A percentile compares a stretch with the other conserved stretches of the same genome.
These are phyloP conservation scores for Remersonia thermophila DNA, from an alignment of 2,329 filamentous ascomycete genomes.

Conservation along the genomic window DNA sequence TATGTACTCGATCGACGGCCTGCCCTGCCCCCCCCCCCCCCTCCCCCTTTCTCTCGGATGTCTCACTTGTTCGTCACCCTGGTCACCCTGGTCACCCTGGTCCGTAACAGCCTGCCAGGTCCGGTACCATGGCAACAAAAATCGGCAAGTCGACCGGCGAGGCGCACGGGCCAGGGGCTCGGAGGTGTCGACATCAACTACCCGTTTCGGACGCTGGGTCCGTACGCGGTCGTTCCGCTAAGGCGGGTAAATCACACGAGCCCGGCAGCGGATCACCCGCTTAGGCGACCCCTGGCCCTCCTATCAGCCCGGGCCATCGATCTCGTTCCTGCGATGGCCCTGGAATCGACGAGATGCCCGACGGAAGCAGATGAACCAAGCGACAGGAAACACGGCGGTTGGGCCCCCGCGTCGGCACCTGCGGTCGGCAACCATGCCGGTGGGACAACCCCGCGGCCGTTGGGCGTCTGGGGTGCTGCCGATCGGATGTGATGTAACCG, in stretches of 20 bases:
- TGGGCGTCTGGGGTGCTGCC: no score
- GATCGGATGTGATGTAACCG: not conserved
- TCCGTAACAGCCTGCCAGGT: not conserved
- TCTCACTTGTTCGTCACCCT: no score
- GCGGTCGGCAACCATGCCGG: constrained; percentile 1
- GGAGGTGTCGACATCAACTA: not conserved
- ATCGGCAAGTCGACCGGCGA: constrained; percentile 1
- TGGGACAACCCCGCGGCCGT: no score
- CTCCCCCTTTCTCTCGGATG: no score
- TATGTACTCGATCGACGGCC: not conserved
- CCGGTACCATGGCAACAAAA: not conserved
- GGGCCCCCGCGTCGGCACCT: not conserved
- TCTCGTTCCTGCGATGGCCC: not conserved
- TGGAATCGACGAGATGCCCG: not conserved
- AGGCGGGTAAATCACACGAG: constrained; percentile 4
- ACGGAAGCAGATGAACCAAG: no score
- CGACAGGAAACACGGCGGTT: no score
- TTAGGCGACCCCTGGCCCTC: not conserved
- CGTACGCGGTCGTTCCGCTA: not conserved
- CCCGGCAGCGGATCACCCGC: not conserved
- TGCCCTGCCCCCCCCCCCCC: no score
- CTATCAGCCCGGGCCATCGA: no score
- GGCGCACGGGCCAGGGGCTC: not conserved
- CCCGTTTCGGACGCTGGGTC: not conserved
- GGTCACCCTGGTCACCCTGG: no score